A percentile compares a stretch with the other conserved stretches of the same genome.
phyloP scores from a whole-genome alignment of 805 yeast species.

The Pichia deserticola region DNA sequence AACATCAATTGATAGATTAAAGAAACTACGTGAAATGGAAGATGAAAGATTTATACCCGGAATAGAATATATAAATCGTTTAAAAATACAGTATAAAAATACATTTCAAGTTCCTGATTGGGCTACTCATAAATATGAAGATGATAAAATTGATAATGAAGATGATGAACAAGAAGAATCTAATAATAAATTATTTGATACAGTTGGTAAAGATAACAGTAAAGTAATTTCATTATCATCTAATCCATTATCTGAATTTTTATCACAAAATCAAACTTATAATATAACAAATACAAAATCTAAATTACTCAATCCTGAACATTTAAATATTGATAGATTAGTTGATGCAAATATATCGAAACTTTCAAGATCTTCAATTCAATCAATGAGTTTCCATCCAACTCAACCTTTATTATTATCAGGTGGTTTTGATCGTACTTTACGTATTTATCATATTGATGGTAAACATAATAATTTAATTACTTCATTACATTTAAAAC shows the following conservation, averaged over 20 bases:
- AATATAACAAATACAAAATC: constrained; percentile 26
- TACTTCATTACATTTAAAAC: constrained; percentile 70
- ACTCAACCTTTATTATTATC: constrained; percentile 75
- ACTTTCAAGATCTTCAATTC: constrained; percentile 74
- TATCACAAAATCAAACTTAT: constrained; percentile 27
- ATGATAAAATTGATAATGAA: constrained; percentile 31
- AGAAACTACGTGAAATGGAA: constrained; percentile 60
- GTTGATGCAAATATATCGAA: constrained; percentile 77
- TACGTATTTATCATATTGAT: constrained; percentile 84
- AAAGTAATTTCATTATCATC: constrained; percentile 19
- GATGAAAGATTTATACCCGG: constrained; percentile 29
- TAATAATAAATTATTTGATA: constrained; percentile 7
- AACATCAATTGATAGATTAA: constrained; percentile 47
- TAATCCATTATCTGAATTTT: constrained; percentile 28
- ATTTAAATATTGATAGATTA: constrained; percentile 69
- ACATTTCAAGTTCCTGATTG: constrained; percentile 82
- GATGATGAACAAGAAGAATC: constrained; percentile 14
- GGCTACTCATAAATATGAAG: constrained; percentile 56
- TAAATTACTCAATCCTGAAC: constrained; percentile 57
- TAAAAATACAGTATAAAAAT: constrained; percentile 55
- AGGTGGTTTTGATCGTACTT: constrained; percentile 87
- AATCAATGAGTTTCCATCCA: constrained; percentile 78
- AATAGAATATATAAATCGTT: constrained; percentile 27
- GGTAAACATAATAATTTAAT: constrained; percentile 78
- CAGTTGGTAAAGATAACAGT: constrained; percentile 12